phyloP scores from a whole-genome alignment of 2,329 filamentous ascomycete species.

The Neofusicoccum sp. region DNA sequence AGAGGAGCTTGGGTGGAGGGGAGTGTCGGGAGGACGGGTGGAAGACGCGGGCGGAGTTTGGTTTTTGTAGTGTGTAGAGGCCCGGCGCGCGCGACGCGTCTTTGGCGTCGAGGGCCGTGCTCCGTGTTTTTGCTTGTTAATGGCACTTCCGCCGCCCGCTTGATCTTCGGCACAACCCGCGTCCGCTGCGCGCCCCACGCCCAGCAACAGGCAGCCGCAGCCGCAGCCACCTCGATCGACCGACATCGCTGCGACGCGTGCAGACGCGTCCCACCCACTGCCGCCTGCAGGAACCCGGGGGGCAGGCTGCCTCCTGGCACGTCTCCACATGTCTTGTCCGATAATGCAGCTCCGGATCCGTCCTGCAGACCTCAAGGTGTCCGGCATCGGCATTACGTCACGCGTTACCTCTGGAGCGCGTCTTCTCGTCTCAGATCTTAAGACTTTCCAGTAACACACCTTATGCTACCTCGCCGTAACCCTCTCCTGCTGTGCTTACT shows the following conservation, averaged over 20 bases:
- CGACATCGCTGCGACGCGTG: neutral
- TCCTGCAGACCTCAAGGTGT: neutral
- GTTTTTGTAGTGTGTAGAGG: slow-evolving; percentile 1
- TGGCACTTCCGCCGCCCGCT: no score
- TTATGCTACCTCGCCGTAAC: no score
- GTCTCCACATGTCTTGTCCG: slow-evolving; percentile 1
- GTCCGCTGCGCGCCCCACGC: neutral
- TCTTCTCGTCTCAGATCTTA: neutral
- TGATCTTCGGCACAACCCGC: neutral
- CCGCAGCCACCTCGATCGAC: neutral
- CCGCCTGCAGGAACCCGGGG: neutral
- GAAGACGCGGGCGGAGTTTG: slow-evolving; percentile 6
- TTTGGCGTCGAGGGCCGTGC: slow-evolving; percentile 11
- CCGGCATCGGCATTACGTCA: slow-evolving; percentile 15
- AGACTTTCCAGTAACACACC: neutral
- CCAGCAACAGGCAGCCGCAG: neutral
- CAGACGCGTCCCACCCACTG: neutral
- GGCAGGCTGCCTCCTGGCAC: neutral
- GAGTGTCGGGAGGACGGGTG: neutral
- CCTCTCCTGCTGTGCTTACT: no score
- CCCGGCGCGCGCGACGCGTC: slow-evolving; percentile 12
- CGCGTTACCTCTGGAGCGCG: neutral
- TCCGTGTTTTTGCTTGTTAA: slow-evolving; percentile 7
- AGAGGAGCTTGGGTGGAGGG: neutral
- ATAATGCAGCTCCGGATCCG: neutral